Percentiles rank a stretch among this genome's conserved stretches.
Evolutionary conservation across 257 asterid genomes (phyloP).

Genomic region (Dorcoceras hygrometricum): DNA sequence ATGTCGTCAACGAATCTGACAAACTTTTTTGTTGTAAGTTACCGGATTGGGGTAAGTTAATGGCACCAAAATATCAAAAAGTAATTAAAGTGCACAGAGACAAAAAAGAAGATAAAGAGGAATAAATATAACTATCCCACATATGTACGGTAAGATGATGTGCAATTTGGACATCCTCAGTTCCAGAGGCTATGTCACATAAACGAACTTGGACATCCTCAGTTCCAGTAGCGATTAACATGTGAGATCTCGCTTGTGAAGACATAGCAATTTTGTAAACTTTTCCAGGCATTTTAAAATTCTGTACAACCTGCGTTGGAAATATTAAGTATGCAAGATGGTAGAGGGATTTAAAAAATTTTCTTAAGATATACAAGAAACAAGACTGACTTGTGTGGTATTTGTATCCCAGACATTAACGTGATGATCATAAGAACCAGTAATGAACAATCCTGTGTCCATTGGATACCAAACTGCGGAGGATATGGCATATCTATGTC

Average conservation of each 20-base stretch:
- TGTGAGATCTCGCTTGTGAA: constrained; percentile 77
- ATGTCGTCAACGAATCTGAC: not conserved
- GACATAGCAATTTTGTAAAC: constrained; percentile 93
- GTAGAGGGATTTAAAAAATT: too few relatives aligned
- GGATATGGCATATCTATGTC: constrained; percentile 77
- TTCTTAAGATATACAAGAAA: not conserved
- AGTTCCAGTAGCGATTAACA: constrained; percentile 93
- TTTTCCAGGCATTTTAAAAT: constrained; percentile 98
- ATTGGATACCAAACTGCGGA: constrained; percentile 96
- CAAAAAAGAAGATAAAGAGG: constrained; percentile 4
- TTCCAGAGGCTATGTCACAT: constrained; percentile 96
- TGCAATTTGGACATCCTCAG: constrained; percentile 75
- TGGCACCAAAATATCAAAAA: not conserved
- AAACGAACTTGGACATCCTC: constrained; percentile 99
- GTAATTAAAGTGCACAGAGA: not conserved
- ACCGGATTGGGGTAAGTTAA: not conserved
- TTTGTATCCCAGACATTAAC: constrained; percentile 98
- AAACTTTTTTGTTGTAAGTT: not conserved
- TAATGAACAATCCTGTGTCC: constrained; percentile 86
- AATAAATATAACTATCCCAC: constrained; percentile 1
- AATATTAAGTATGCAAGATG: constrained; percentile 20
- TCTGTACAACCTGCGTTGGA: constrained; percentile 61
- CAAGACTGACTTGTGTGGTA: constrained; percentile 59
- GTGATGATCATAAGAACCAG: constrained; percentile 93
- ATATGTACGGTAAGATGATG: constrained; percentile 11